Percentiles rank a stretch among this genome's conserved stretches.
These are phyloP conservation scores for Wickerhamomyces rabaulensis DNA, from an alignment of 805 yeast species.

Conservation along the genomic window DNA sequence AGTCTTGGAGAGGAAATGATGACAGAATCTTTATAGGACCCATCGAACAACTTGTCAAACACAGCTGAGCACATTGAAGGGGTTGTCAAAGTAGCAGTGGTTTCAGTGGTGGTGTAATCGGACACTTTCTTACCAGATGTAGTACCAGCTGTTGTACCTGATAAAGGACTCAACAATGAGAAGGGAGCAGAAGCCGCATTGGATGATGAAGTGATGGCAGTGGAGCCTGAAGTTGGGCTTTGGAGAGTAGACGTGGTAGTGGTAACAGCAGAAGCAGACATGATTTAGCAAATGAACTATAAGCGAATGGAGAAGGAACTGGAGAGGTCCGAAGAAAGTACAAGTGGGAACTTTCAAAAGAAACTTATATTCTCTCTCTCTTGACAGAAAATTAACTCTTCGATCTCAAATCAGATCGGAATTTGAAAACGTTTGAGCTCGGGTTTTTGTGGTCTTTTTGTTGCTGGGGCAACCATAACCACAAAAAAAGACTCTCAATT, in stretches of 20 bases:
- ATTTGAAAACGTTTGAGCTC: neutral
- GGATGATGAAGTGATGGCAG: neutral
- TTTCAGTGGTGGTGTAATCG: neutral
- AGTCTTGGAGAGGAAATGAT: neutral
- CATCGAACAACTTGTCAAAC: constrained; percentile 6
- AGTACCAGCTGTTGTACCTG: neutral
- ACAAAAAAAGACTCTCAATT: neutral
- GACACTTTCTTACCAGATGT: neutral
- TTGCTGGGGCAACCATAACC: neutral
- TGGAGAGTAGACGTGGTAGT: too few species aligned
- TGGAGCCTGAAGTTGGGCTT: too few species aligned
- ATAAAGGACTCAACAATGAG: neutral
- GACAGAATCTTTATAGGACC: constrained; percentile 1
- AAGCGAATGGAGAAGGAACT: neutral
- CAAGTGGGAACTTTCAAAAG: neutral
- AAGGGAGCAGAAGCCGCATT: neutral
- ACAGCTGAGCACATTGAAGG: constrained; percentile 1
- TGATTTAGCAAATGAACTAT: neutral
- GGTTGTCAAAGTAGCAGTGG: neutral
- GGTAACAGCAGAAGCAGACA: neutral
- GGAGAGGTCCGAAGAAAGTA: neutral
- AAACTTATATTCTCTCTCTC: neutral
- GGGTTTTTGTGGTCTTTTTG: neutral
- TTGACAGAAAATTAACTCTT: neutral
- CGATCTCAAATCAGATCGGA: neutral